phyloP scores from a whole-genome alignment of 495 filamentous ascomycete species.

The Endocarpon pusillum region DNA sequence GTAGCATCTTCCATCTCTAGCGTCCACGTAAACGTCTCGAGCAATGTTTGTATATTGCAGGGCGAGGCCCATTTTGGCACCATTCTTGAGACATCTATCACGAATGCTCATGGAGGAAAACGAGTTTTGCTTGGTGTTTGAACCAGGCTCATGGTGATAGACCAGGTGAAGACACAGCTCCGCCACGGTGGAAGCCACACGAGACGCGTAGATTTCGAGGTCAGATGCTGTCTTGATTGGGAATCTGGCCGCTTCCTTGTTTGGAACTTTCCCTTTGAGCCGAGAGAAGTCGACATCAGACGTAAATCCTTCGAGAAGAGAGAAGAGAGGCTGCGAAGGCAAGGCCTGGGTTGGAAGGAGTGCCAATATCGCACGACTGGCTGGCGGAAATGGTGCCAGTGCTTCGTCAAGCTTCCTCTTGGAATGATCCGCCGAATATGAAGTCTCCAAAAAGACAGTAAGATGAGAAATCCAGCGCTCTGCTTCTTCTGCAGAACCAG shows the following conservation, averaged over 20 bases:
- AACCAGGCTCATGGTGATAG: slow-evolving; percentile 25
- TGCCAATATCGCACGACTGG: slow-evolving; percentile 27
- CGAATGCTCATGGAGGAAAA: neutral
- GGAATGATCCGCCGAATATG: slow-evolving; percentile 6
- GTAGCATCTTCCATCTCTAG: slow-evolving; percentile 42
- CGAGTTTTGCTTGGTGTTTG: slow-evolving; percentile 10
- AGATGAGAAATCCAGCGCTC: slow-evolving; percentile 33
- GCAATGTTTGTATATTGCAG: slow-evolving; percentile 58
- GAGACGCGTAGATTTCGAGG: slow-evolving; percentile 36
- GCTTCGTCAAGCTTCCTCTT: too few relatives aligned
- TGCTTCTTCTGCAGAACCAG: slow-evolving; percentile 26
- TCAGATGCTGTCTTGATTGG: slow-evolving; percentile 38
- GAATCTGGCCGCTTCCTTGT: slow-evolving; percentile 15
- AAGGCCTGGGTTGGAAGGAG: slow-evolving; percentile 37
- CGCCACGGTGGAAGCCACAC: slow-evolving; percentile 52
- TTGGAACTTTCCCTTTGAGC: neutral
- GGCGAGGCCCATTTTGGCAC: slow-evolving; percentile 45
- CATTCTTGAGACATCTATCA: slow-evolving; percentile 22
- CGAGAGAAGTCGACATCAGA: slow-evolving; percentile 37
- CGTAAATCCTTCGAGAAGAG: slow-evolving; percentile 42
- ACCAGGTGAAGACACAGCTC: slow-evolving; percentile 45
- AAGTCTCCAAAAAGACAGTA: slow-evolving; percentile 27
- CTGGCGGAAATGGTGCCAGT: slow-evolving; percentile 22
- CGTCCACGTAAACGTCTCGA: slow-evolving; percentile 46
- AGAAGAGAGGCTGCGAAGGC: slow-evolving; percentile 33